Percentiles rank a stretch among this genome's conserved stretches.
phyloP scores from a whole-genome alignment of 2,329 filamentous ascomycete genomes.

The Hypoxylon rubiginosum region DNA sequence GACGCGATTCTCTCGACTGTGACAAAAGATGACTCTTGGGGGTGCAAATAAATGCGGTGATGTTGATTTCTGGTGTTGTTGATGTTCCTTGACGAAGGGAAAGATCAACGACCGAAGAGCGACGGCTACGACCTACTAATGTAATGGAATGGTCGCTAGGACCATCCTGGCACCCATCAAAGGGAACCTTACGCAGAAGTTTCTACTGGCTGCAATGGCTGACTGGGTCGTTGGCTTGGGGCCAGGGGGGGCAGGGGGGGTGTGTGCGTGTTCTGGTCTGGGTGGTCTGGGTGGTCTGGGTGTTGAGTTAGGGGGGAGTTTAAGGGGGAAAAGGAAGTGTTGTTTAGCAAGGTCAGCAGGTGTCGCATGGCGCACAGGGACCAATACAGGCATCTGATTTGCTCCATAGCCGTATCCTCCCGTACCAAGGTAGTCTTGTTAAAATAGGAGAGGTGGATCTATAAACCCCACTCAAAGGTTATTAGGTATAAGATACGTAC shows the following conservation, averaged over 20 bases:
- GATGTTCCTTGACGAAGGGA: constrained; percentile 63
- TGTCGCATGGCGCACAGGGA: constrained; percentile 38
- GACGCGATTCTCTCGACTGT: constrained; percentile 72
- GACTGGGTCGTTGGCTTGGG: neutral
- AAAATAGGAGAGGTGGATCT: constrained; percentile 33
- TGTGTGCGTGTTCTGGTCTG: neutral
- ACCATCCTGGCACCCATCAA: constrained; percentile 26
- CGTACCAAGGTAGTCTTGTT: constrained; percentile 36
- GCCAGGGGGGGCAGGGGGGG: constrained; percentile 7
- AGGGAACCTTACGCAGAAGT: constrained; percentile 26
- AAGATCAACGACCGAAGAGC: constrained; percentile 55
- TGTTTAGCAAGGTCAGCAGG: constrained; percentile 38
- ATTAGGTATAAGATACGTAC: constrained; percentile 13
- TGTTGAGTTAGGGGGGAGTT: neutral
- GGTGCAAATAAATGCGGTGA: constrained; percentile 55
- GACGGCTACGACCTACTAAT: constrained; percentile 51
- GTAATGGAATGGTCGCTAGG: constrained; percentile 32
- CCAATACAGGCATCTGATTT: constrained; percentile 35
- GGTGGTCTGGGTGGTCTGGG: neutral
- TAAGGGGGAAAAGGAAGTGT: constrained; percentile 24
- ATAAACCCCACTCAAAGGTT: neutral
- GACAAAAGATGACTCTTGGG: constrained; percentile 67
- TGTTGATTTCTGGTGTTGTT: constrained; percentile 59
- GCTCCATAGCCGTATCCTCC: constrained; percentile 20
- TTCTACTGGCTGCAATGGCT: constrained; percentile 24